Evolutionary conservation across 176 grass and related monocot species (phyloP).

Genomic region (Paspalum notatum): DNA sequence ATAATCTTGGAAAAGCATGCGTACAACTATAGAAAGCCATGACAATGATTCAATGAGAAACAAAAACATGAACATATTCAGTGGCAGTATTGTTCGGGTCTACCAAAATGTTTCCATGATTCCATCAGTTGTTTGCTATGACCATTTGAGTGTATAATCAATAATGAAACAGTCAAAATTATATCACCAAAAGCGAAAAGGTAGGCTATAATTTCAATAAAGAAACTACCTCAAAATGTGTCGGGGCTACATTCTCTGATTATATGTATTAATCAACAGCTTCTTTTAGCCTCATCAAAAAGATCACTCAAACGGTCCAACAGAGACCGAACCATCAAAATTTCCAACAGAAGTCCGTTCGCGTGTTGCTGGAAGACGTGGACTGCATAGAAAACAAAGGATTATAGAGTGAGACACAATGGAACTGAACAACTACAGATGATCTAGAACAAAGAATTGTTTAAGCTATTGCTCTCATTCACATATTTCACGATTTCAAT

Average conservation of each 20-base stretch:
- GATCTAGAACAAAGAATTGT: not conserved
- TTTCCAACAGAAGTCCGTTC: constrained; percentile 82
- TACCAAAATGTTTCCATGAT: not conserved
- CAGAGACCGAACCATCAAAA: constrained; percentile 67
- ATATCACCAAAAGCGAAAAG: not conserved
- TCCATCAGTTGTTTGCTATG: not conserved
- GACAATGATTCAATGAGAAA: not conserved
- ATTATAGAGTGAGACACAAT: not conserved
- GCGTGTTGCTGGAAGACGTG: constrained; percentile 73
- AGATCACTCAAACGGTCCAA: constrained; percentile 51
- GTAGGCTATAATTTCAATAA: not conserved
- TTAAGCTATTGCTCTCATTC: too few relatives aligned
- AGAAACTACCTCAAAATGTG: constrained; percentile 79
- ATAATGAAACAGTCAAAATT: not conserved
- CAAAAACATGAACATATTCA: not conserved
- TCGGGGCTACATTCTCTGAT: constrained; percentile 73
- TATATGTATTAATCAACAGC: constrained; percentile 69
- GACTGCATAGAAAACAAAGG: constrained; percentile 51
- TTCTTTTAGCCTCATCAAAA: constrained; percentile 60
- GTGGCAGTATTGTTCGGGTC: not conserved
- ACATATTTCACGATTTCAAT: too few relatives aligned
- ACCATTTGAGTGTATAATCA: not conserved
- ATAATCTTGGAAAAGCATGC: constrained; percentile 57
- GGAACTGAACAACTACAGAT: not conserved
- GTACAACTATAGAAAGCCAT: constrained; percentile 6